Base-by-base conservation (phyloP, 2,329 filamentous ascomycete species). In the Cladosporium sp. region DNA sequence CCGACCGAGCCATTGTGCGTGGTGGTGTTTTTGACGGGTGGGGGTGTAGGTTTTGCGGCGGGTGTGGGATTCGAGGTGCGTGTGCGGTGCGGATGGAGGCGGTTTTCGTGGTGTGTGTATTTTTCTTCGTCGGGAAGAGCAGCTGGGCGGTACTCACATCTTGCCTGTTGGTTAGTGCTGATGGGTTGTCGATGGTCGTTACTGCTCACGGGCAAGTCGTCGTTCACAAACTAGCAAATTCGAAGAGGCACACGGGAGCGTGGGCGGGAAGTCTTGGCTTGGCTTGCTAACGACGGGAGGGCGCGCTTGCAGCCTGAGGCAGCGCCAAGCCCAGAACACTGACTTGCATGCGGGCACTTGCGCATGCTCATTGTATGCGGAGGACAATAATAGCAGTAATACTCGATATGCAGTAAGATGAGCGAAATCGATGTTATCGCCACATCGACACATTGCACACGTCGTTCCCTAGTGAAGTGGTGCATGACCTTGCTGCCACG, bases 141-240 rank as follows among this genome's bases (percentile, higher is more conserved):
- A 43, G 14, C 18, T 43, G 46, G 46, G 28, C 42, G 31, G 19
- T 18, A 53, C 51, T 53, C 43, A 53, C 51, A 53, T 53, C 43
- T 48, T 53, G 43, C 35, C 51, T 53, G 43, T 53, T 41, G 19
- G 42, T 53, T 43, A 53, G 51, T 46, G 33, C 40, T 53, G 49
- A 53, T 53, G 51, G 49, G 35, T 45, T 45, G 35, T 53, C 51
- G 51, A 53, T 48, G 51, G 43, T 53, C 51, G 49, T 52, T 28
- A 28, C 22, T 28, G 22, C 22, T 28, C 22, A 28, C 22, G 22
- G 22, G 22, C 8, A 14, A 16, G 42, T 33, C 31, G 42, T 31
- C 22, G 42, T 14, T 44, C 42, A 33, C 41, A 13, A 44, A 44
- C 42, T 18, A 41, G 37, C 37, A 18, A 41, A 41, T 41, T 41